These are phyloP conservation scores for Coprinopsis marcescibilis DNA, from an alignment of 768 basidiomycete genomes.

Conservation along the genomic window DNA sequence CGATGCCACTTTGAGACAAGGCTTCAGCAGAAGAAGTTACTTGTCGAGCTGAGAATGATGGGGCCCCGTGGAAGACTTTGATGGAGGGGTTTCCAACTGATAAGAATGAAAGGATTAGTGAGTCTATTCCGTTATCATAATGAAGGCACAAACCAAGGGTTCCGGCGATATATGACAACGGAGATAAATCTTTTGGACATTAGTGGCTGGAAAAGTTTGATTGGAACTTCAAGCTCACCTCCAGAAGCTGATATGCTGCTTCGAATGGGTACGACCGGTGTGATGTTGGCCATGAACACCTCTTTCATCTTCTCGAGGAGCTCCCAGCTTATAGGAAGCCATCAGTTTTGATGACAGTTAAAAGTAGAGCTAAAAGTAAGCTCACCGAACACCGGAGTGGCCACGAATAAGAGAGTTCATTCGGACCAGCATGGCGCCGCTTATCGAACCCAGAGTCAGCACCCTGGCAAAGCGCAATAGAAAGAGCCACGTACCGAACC, in stretches of 20 bases:
- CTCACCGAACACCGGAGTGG: slow-evolving; percentile 81
- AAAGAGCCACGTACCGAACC: slow-evolving; percentile 49
- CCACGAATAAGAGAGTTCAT: slow-evolving; percentile 87
- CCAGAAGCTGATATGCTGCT: slow-evolving; percentile 83
- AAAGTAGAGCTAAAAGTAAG: too few species aligned
- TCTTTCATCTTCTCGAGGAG: slow-evolving; percentile 75
- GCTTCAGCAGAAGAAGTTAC: slow-evolving; percentile 54
- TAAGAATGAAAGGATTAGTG: too few species aligned
- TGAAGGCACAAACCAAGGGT: too few species aligned
- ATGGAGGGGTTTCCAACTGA: slow-evolving; percentile 77
- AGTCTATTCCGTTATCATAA: too few species aligned
- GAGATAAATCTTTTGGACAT: slow-evolving; percentile 52
- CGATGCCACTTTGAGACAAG: slow-evolving; percentile 51
- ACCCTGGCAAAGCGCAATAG: slow-evolving; percentile 31
- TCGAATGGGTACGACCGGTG: slow-evolving; percentile 75
- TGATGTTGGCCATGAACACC: slow-evolving; percentile 66
- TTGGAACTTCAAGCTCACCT: slow-evolving; percentile 34
- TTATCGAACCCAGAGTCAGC: slow-evolving; percentile 30
- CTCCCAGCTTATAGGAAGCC: too few species aligned
- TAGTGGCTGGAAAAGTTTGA: slow-evolving; percentile 9
- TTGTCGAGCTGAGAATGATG: slow-evolving; percentile 40
- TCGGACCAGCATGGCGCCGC: slow-evolving; percentile 71
- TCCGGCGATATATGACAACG: slow-evolving; percentile 80
- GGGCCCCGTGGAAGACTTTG: slow-evolving; percentile 56
- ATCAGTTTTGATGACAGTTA: too few species aligned